These are phyloP conservation scores for Chaetomium tenue DNA, from an alignment of 495 filamentous ascomycete genomes.

Conservation along the genomic window DNA sequence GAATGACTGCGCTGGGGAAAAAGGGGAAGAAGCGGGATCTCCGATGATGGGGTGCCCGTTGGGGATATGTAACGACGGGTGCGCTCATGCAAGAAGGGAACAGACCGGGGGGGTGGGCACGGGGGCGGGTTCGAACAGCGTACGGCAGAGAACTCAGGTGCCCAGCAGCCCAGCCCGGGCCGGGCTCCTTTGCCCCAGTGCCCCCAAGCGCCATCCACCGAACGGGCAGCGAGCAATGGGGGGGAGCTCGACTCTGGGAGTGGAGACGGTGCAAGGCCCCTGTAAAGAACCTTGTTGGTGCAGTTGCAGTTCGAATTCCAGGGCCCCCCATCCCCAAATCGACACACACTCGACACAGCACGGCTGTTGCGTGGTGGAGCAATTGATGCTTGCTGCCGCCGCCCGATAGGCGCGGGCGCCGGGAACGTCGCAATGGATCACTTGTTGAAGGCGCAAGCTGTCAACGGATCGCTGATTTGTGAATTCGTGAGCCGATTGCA, in stretches of 20 bases:
- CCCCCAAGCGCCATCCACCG: neutral
- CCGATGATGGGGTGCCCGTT: conserved; percentile 29
- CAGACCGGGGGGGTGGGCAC: conserved; percentile 9
- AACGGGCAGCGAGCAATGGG: conserved; percentile 27
- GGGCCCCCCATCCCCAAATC: conserved; percentile 23
- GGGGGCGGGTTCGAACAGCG: conserved; percentile 3
- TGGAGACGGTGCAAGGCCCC: conserved; percentile 24
- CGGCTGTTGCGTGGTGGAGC: neutral
- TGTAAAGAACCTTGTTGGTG: conserved; percentile 12
- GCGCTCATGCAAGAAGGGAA: conserved; percentile 18
- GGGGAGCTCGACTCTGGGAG: conserved; percentile 11
- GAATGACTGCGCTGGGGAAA: conserved; percentile 38
- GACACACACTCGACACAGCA: conserved; percentile 8
- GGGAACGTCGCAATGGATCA: conserved; percentile 5
- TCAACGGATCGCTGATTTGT: conserved; percentile 13
- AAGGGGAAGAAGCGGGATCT: conserved; percentile 28
- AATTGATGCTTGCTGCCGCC: conserved; percentile 7
- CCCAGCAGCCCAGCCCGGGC: conserved; percentile 12
- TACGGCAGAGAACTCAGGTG: neutral
- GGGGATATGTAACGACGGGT: conserved; percentile 31
- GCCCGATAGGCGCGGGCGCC: conserved; percentile 4
- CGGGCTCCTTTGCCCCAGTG: neutral
- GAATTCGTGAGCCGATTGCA: conserved; percentile 9
- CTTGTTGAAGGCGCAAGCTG: conserved; percentile 14
- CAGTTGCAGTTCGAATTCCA: conserved; percentile 21